Evolutionary conservation across 495 filamentous ascomycete species (phyloP).

Genomic region (Cercophora scortea): DNA sequence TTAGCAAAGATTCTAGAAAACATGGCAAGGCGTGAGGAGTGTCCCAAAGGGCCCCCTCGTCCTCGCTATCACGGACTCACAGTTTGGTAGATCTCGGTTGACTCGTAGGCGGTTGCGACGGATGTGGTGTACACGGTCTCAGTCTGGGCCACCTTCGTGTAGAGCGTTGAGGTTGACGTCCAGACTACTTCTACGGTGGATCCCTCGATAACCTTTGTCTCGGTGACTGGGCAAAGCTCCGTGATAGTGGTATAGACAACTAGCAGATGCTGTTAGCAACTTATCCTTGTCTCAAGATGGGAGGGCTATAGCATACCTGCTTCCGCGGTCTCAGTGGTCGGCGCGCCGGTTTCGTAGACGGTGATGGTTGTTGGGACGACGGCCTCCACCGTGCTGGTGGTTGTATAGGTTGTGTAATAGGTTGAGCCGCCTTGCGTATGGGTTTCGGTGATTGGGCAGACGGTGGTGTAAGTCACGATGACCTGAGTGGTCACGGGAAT

Average conservation of each 20-base stretch:
- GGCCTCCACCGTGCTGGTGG: slow-evolving; percentile 29
- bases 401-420: slow-evolving; percentile 38
- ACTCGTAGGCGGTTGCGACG: slow-evolving; percentile 29
- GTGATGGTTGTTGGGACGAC: slow-evolving; percentile 17
- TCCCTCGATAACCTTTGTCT: slow-evolving; percentile 34
- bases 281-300: neutral
- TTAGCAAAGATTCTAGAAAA: neutral
- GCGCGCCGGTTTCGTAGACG: slow-evolving; percentile 14
- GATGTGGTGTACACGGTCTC: slow-evolving; percentile 26
- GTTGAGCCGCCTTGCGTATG: slow-evolving; percentile 27
- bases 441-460: slow-evolving; percentile 36
- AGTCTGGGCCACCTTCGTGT: slow-evolving; percentile 14
- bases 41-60: no score
- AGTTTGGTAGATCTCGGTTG: slow-evolving; percentile 32
- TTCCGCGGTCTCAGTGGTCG: slow-evolving; percentile 14
- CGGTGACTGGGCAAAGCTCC: slow-evolving; percentile 30
- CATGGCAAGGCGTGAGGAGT: no score
- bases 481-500: slow-evolving; percentile 24
- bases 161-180: slow-evolving; percentile 33
- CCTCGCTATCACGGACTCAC: slow-evolving; percentile 2
- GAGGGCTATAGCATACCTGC: slow-evolving; percentile 2
- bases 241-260: slow-evolving; percentile 32
- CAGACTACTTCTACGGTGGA: slow-evolving; percentile 33
- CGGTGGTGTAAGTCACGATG: slow-evolving; percentile 31
- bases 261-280: slow-evolving; percentile 9